Base-by-base conservation (phyloP, 331 rosid genomes). In the Pyracantha coccinea region DNA sequence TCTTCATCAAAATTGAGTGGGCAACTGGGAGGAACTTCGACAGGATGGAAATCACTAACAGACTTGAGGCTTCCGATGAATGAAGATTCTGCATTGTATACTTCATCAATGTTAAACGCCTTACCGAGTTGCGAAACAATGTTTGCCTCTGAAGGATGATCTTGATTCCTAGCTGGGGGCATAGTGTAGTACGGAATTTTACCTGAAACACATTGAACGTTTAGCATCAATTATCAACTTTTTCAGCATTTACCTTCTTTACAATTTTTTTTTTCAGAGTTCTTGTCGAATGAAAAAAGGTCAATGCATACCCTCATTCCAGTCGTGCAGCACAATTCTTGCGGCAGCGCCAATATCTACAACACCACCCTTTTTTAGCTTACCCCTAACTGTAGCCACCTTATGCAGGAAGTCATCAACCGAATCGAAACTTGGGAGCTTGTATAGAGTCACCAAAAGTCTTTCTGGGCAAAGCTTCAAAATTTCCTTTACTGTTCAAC, bases 11-110 rank as follows among this genome's bases (percentile, higher is more conserved):
- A 86, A 75, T 75, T 84, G 58, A 88, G 78, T 2, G 97, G 96
- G 61, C 78, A 32, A 79, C 86, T 85, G 5, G 98, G 72, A 38
- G 97, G 97, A 79, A 95, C 96, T 85, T 90, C 97, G 80, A 92
- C 92, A 24, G 96, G 90, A 78, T 88, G 84, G 63, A 90, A 84
- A 81, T 90, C 97, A 72, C 84, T 74, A 8, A 86, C 88, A 21
- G 97, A 78, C 82, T 89, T 92, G 78, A 95, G 97, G 88, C 91
- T 89, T 72, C 97, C 98, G 4, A 95, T 92, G 83, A 82, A 90
- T n/a, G 97, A 88, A 65, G 90, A 73, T 88, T 95, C 99, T 69
- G 78, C 82, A 10, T 75, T 84, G 84, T 92, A 95, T 68, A 92
- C 92, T 71, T 90, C 97, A 9, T 89, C 92, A 38, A 95, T 64